Evolutionary conservation across 805 yeast species (phyloP), one percentile per base, ranked within the genome.

Genomic region (Yamadazyma paraphyllophila): DNA sequence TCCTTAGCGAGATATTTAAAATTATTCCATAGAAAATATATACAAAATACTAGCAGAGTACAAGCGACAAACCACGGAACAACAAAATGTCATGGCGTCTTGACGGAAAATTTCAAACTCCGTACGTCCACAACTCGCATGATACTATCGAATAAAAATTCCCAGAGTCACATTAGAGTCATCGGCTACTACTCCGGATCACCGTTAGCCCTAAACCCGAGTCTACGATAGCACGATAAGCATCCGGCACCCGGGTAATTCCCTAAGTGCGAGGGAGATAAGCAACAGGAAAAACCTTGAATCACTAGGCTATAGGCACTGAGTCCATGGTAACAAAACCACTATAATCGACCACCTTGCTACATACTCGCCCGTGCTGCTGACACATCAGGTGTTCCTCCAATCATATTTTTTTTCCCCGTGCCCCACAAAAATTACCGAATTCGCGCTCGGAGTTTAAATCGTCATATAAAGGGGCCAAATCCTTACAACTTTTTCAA

Each of bases 341-440:
- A 29, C 31, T 29, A 4, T 4, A 7, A 11, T n/a, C 13, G 7
- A 4, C 31, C 13, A 11, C 13, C 31, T 11, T 29, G 13, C 31
- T 7, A 29, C 31, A 7, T 29, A 29, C 11, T 7, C 24, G 24
- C 24, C 31, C 31, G 31, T 29, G 31, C 31, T 29, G 31, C 31
- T 14, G 25, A 15, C 14, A n/a, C 32, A 25, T n/a, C 40, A n/a
- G 17, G 20, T 9, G 13, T 7, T 25, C 32, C 40, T 14, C 40
- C 30, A 25, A 13, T 37, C 30, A 25, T 37, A 25, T 13, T 17
- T 8, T 16, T 26, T 25, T 26, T 25, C 32, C 13, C 27, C 25
- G 40, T 26, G 26, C 45, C 45, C 45, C 45, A 42, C 45, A 42
- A 42, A 42, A 42, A 42, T 36, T 42, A 26, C 45, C 45, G 34